These are phyloP conservation scores for Scalesia atractyloides DNA, from an alignment of 129 eudicot genomes.

Conservation along the genomic window DNA sequence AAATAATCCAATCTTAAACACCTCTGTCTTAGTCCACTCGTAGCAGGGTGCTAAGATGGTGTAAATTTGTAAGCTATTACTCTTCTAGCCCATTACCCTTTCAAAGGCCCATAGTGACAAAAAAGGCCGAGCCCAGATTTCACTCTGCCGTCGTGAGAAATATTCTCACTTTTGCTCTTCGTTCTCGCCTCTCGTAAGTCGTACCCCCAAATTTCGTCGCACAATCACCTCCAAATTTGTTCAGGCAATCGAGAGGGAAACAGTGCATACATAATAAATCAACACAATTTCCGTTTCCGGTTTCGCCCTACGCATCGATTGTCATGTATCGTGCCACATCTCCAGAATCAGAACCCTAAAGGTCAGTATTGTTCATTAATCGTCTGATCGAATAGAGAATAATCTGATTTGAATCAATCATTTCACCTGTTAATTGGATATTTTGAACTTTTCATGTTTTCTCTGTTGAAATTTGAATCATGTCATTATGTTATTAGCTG, in stretches of 20 bases:
- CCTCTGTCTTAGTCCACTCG: too few relatives aligned
- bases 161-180: slow-evolving; percentile 29
- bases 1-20: too few relatives aligned
- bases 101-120: background rate
- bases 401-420: background rate
- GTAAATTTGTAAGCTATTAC: too few relatives aligned
- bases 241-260: background rate
- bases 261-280: slow-evolving; percentile 6
- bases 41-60: too few relatives aligned
- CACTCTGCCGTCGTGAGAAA: slow-evolving; percentile 21
- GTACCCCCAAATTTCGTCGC: slow-evolving; percentile 25
- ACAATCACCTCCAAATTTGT: too few relatives aligned
- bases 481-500: background rate
- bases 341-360: slow-evolving; percentile 55
- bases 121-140: slow-evolving; percentile 27
- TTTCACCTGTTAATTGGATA: background rate
- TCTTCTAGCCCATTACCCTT: too few relatives aligned
- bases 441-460: background rate
- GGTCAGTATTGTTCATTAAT: slow-evolving; percentile 38
- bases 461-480: background rate
- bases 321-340: slow-evolving; percentile 62
- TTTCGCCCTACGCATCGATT: slow-evolving; percentile 12
- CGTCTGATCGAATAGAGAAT: background rate
- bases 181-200: slow-evolving; percentile 10
- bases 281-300: background rate